Percentiles rank a stretch among this genome's conserved stretches.
Conservation (phyloP, 2,329 filamentous ascomycete genomes). For the Ophioceras dolichostomum region DNA sequence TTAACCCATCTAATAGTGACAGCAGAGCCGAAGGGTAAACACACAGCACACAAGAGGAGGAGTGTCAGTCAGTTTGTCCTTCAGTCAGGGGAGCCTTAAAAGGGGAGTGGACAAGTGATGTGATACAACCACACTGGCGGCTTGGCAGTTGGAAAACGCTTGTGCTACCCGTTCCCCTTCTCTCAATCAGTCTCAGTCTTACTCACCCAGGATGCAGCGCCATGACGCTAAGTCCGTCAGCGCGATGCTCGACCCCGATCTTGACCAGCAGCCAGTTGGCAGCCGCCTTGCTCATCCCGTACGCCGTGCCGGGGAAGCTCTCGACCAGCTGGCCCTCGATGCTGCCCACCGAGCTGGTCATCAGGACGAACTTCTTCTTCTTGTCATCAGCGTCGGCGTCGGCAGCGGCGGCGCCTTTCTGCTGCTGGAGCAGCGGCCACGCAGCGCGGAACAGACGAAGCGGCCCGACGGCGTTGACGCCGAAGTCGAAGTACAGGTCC, state of each 20-base stretch:
- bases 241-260: slow-evolving; percentile 10
- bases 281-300: slow-evolving; percentile 17
- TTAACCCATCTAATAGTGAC: slow-evolving; percentile 12
- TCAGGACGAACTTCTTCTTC: slow-evolving; percentile 11
- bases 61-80: no score
- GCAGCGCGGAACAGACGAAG: slow-evolving; percentile 12
- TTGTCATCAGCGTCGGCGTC: not conserved
- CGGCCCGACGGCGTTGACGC: slow-evolving; percentile 12
- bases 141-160: no score
- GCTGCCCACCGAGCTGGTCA: slow-evolving; percentile 14
- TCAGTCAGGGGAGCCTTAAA: no score
- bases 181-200: no score
- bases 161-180: no score
- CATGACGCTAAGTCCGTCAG: slow-evolving; percentile 11
- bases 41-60: not conserved
- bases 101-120: no score
- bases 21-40: not conserved
- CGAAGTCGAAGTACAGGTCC: slow-evolving; percentile 10
- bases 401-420: not conserved
- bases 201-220: slow-evolving; percentile 17
- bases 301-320: slow-evolving; percentile 11
- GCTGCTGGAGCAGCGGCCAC: slow-evolving; percentile 9
- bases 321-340: slow-evolving; percentile 10
- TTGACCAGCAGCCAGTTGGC: slow-evolving; percentile 15
- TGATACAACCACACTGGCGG: no score